Evolutionary conservation across 345 rosid species (phyloP).

Genomic region (Eutrema yunnanense): DNA sequence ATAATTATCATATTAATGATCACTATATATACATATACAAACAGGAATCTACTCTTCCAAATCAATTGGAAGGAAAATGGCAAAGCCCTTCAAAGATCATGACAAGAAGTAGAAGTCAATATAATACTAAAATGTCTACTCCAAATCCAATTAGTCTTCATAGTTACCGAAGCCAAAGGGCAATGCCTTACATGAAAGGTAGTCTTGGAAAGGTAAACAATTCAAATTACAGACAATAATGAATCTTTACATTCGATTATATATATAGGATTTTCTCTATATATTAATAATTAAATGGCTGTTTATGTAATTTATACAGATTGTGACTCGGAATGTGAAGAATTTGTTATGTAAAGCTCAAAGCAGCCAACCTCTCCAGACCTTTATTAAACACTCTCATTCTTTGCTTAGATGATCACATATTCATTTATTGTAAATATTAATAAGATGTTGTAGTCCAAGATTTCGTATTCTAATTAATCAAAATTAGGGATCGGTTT

Average conservation of each 20-base stretch:
- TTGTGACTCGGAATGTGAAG: neutral
- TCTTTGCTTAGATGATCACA: neutral
- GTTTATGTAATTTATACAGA: neutral
- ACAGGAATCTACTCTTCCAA: constrained; percentile 77
- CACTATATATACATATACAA: neutral
- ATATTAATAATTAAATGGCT: no score
- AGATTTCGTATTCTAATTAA: no score
- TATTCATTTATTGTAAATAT: neutral
- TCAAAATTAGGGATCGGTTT: no score
- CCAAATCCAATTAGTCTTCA: neutral
- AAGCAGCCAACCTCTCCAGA: neutral
- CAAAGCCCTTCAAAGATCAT: constrained; percentile 34
- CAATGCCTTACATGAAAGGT: neutral
- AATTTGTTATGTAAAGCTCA: neutral
- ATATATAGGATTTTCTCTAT: neutral
- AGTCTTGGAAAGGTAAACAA: neutral
- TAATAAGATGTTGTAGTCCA: no score
- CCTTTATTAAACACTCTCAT: neutral
- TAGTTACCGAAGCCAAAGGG: neutral
- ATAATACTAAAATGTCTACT: neutral
- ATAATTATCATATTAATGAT: no score
- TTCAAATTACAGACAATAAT: no score
- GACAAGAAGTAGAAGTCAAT: constrained; percentile 57
- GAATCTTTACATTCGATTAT: neutral
- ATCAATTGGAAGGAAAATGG: constrained; percentile 44